phyloP scores from a whole-genome alignment of 148 eudicot genomes.

The Amaranthus cruentus region DNA sequence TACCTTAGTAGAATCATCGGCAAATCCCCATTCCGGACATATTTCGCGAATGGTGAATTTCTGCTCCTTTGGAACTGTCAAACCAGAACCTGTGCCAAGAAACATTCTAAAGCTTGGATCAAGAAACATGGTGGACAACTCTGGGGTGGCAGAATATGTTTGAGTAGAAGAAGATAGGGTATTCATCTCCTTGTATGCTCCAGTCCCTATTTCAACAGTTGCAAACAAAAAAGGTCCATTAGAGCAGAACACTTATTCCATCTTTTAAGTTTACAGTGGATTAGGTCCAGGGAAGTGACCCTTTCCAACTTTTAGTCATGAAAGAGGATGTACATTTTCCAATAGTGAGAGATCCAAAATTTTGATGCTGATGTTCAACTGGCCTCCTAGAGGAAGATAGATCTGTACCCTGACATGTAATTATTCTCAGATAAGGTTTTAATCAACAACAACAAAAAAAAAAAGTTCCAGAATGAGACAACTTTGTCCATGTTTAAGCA shows the following conservation, averaged over 20 bases:
- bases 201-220: slow-evolving; percentile 32
- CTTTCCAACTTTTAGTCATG: slow-evolving; percentile 1
- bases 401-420: slow-evolving; percentile 26
- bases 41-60: slow-evolving; percentile 67
- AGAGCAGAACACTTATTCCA: slow-evolving; percentile 1
- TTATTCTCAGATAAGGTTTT: background rate
- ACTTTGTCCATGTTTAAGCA: background rate
- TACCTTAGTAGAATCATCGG: slow-evolving; percentile 63
- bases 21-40: slow-evolving; percentile 80
- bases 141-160: slow-evolving; percentile 28
- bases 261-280: background rate
- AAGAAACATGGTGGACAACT: slow-evolving; percentile 33
- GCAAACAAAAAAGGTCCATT: slow-evolving; percentile 22
- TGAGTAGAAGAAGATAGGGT: slow-evolving; percentile 34
- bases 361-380: slow-evolving; percentile 15
- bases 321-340: slow-evolving; percentile 23
- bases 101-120: slow-evolving; percentile 44
- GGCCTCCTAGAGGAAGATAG: slow-evolving; percentile 13
- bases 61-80: slow-evolving; percentile 54
- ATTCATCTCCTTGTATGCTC: slow-evolving; percentile 31
- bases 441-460: background rate
- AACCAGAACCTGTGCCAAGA: slow-evolving; percentile 40
- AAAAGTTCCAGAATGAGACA: background rate
- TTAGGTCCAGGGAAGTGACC: background rate
- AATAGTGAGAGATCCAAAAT: slow-evolving; percentile 22